Base-by-base conservation (phyloP, 805 yeast genomes). In the Metschnikowia kunwiensis region DNA sequence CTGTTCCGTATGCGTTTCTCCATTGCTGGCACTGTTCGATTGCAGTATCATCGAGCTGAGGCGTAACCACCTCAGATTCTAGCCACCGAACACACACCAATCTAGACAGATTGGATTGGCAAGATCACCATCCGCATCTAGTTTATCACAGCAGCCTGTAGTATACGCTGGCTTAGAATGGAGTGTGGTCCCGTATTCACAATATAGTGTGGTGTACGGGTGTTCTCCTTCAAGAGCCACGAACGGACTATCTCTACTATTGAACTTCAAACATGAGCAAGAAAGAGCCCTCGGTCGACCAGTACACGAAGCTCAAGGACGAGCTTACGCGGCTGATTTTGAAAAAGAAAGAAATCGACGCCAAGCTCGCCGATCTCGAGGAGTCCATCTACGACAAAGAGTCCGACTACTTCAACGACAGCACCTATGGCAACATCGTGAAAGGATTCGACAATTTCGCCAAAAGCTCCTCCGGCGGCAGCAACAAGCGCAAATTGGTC, bases 361-460 rank as follows among this genome's bases (percentile, higher is more conserved):
- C 74, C 20, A 76, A 77, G 46, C 69, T 82, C 31, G 74, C 75
- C 15, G 61, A 59, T 29, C 55, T 87, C 5, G 96, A 89, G 53
- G 96, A 87, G 44, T 75, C 77, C 34, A 80, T 89, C 5, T 88
- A 78, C 61, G 82, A 78, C 31, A 77, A 78, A 46, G 97, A 89
- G 54, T 78, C 82, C 7, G 75, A 77, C 10, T 89, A 89, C 55
- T 75, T 89, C 30, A 76, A 82, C 19, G 88, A 83, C 34, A 77
- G 86, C 40, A 59, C 70, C 19, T 75, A 75, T 37, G 89, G 96
- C 0, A 89, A 86, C 57, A 82, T 91, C 18, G 83, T 87, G n/a
- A 82, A 83, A 45, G 97, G 97, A 1, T 89, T 88, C 51, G 96
- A 89, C 32, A 82, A 78, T 49, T 83, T 85, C 53, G 70, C 81